Evolutionary conservation across 345 rosid species (phyloP), one percentile per base, ranked within the genome.

Genomic region (Corchorus capsularis): DNA sequence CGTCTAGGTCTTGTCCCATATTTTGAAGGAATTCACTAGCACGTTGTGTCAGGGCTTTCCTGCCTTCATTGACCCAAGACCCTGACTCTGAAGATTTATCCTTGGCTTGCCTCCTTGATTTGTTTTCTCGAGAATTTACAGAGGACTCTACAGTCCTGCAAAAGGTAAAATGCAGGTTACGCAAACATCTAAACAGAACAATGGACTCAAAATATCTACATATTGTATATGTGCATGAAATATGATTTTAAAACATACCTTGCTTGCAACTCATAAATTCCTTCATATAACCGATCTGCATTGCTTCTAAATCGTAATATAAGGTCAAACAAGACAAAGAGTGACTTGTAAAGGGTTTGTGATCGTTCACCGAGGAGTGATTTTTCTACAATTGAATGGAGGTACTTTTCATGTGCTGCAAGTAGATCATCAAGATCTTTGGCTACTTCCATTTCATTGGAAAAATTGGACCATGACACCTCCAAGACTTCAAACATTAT

Each of bases 401-500:
- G 97, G 77, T 93, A 96, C 80, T 93, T 91, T 76, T 94, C 98
- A 77, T 96, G 99, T 57, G 99, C 99, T 32, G 86, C 92, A 73
- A 96, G 95, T 60, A 96, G 93, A 83, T 96, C 99, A 79, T 96
- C 99, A 37, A 96, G 93, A 87, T 96, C 99, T 83, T 87, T 90
- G 73, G 99, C 95, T 50, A 81, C 89, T 85, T 91, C 98, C 92
- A 96, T 92, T 82, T 90, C 99, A 78, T 84, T 86, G 41, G 91
- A 88, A 81, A 96, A 96, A 75, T 91, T 83, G 73, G 97, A 96
- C 98, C 98, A 96, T 13, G 97, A 96, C 8, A 92, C 97, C 85
- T 96, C 99, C 89, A 96, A 84, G 45, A 96, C 98, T 83, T 96
- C 99, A 81, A 96, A 93, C 99, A 96, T 96, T 64, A 96, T 93